These are phyloP conservation scores for Collybia nuda DNA, from an alignment of 768 basidiomycete species.

Conservation along the genomic window DNA sequence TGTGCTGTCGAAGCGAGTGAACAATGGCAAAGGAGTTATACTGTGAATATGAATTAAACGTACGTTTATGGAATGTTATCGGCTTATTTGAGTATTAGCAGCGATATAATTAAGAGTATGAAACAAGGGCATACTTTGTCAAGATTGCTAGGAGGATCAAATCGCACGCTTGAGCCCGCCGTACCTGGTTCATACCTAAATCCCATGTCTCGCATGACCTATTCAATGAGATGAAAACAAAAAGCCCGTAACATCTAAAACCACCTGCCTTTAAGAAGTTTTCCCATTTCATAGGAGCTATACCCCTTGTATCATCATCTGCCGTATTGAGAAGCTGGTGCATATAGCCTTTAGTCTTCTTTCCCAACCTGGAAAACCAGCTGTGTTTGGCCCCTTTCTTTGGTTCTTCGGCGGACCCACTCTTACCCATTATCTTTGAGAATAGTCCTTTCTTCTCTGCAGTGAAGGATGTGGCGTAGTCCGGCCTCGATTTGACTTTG, in stretches of 20 bases:
- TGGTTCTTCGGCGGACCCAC: conserved; percentile 36
- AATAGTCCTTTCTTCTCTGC: conserved; percentile 49
- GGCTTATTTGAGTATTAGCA: conserved; percentile 36
- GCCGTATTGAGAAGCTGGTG: conserved; percentile 61
- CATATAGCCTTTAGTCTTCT: conserved; percentile 60
- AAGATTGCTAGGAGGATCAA: conserved; percentile 64
- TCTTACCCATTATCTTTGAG: conserved; percentile 40
- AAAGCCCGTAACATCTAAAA: background rate
- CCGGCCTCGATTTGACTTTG: conserved; percentile 72
- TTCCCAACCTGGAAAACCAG: conserved; percentile 58
- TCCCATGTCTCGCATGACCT: conserved; percentile 82
- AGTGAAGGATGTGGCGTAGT: conserved; percentile 49
- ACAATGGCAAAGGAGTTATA: background rate
- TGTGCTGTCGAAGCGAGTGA: conserved; percentile 49
- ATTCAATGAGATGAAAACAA: conserved; percentile 2
- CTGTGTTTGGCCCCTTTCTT: conserved; percentile 46
- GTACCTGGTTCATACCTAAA: conserved; percentile 73
- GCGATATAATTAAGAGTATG: background rate
- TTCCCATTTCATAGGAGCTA: conserved; percentile 74
- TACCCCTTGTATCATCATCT: conserved; percentile 54
- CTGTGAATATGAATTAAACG: conserved; percentile 20
- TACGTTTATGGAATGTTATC: conserved; percentile 79
- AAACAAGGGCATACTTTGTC: conserved; percentile 32
- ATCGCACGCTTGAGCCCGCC: conserved; percentile 81
- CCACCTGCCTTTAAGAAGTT: conserved; percentile 64